phyloP scores from a whole-genome alignment of 1,139 yeast species.

The Suhomyces anneliseae region DNA sequence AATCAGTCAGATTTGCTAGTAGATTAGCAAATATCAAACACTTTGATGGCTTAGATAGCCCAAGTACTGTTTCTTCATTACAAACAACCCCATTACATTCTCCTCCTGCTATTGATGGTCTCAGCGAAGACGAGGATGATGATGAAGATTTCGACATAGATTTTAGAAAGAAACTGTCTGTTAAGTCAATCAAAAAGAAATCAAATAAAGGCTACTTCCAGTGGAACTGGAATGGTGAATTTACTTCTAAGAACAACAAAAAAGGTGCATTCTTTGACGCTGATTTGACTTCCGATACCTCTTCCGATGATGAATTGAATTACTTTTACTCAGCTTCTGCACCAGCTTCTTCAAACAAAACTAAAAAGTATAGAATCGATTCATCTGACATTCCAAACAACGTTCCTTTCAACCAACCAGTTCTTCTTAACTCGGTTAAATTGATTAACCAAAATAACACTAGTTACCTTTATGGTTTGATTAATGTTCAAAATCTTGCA shows the following conservation, averaged over 20 bases:
- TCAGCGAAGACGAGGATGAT: slow-evolving; percentile 18
- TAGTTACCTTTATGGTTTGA: slow-evolving; percentile 24
- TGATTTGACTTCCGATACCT: slow-evolving; percentile 17
- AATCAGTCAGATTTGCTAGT: slow-evolving; percentile 40
- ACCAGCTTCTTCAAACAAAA: neutral
- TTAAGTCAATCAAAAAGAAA: slow-evolving; percentile 1
- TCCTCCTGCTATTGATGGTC: slow-evolving; percentile 19
- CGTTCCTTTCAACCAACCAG: slow-evolving; percentile 7
- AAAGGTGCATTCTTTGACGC: slow-evolving; percentile 5
- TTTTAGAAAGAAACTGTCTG: slow-evolving; percentile 1
- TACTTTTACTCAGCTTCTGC: slow-evolving; percentile 9
- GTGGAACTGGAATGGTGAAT: slow-evolving; percentile 17
- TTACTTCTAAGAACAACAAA: slow-evolving; percentile 1
- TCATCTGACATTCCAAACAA: slow-evolving; percentile 14
- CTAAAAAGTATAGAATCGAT: slow-evolving; percentile 11
- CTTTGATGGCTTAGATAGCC: slow-evolving; percentile 46
- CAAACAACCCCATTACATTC: slow-evolving; percentile 37
- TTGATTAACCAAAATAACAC: slow-evolving; percentile 7
- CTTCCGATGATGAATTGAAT: slow-evolving; percentile 21
- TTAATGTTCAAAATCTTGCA: slow-evolving; percentile 39
- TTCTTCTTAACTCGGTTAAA: slow-evolving; percentile 8
- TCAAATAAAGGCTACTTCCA: slow-evolving; percentile 13
- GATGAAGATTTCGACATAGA: slow-evolving; percentile 15
- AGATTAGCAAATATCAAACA: slow-evolving; percentile 38
- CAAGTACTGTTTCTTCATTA: slow-evolving; percentile 36